A percentile compares a stretch with the other conserved stretches of the same genome.
phyloP scores from a whole-genome alignment of 192 early-diverging fungal species.

The Diversispora epigaea region DNA sequence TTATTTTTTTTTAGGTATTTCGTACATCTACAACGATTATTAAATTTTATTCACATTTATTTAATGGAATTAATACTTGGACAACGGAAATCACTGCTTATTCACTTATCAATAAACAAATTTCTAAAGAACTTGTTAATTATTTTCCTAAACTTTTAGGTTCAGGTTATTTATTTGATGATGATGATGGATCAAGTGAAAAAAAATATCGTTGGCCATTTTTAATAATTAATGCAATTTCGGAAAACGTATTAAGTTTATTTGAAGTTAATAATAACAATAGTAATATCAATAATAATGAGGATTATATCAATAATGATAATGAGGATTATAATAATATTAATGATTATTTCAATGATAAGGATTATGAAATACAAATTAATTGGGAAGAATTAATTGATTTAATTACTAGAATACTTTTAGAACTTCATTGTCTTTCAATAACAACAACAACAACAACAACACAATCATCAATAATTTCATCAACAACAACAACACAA shows the following conservation, averaged over 20 bases:
- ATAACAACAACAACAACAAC: too few species aligned
- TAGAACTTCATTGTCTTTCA: too few species aligned
- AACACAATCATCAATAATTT: too few species aligned
- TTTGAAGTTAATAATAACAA: neutral
- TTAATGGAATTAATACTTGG: conserved; percentile 32
- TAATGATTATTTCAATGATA: too few species aligned
- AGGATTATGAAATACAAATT: too few species aligned
- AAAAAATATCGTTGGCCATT: conserved; percentile 41
- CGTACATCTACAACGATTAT: conserved; percentile 26
- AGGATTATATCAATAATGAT: too few species aligned
- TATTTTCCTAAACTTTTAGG: conserved; percentile 36
- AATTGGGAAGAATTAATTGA: too few species aligned
- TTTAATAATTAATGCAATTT: conserved; percentile 30
- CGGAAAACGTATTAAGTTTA: neutral
- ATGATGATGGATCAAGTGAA: neutral
- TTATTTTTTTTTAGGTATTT: conserved; percentile 34
- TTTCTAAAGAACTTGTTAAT: neutral
- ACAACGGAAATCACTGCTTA: conserved; percentile 32
- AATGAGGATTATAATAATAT: too few species aligned
- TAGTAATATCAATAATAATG: too few species aligned
- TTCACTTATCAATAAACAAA: conserved; percentile 9
- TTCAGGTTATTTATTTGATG: conserved; percentile 32
- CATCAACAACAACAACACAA: too few species aligned
- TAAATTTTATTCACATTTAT: conserved; percentile 43
- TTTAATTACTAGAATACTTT: too few species aligned